Evolutionary conservation across 345 rosid species (phyloP), one percentile per base, ranked within the genome.

Genomic region (Rhodomyrtus tomentosa): DNA sequence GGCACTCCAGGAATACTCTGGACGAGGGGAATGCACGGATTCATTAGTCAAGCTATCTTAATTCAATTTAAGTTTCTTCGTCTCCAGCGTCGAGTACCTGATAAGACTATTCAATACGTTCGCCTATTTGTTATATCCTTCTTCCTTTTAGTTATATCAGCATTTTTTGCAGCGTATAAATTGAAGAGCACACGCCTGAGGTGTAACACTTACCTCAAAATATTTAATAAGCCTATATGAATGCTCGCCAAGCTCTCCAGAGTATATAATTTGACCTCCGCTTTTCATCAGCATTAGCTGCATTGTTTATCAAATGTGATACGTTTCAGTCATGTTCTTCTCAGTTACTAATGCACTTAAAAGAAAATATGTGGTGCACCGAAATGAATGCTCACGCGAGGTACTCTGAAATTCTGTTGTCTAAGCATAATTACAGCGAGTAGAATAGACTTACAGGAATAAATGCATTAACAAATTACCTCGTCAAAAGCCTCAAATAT

Each of bases 281-380:
- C 86, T 88, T 90, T 89, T 94, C 94, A 94, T 81, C 85, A 94
- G 84, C 85, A 94, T 89, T 48, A 93, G 87, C 95, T 92, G 92
- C 82, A 50, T 12, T 55, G 12, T 9, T 82, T 48, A 55, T 38
- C 82, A 25, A 68, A 32, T 81, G 24, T 3, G 4, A 48, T 15
- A 24, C 27, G 54, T 8, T 54, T 54, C 25, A 50, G 18, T 50
- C 52, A 50, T 50, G 52, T 50, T n/a, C 52, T 38, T 58, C 53
- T 62, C 50, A 24, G 49, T 74, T 36, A 22, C 8, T 58, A 9
- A 27, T 74, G 49, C n/a, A 58, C 72, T 27, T 27, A 27, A 27
- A 36, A 6, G 45, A 74, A 74, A 25, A 74, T 24, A 36, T 74
- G 50, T 38, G 81, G 12, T 32, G 81, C 6, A 10, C 6, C 2